These are phyloP conservation scores for Dorcoceras hygrometricum DNA, from an alignment of 257 asterid species.

Conservation along the genomic window DNA sequence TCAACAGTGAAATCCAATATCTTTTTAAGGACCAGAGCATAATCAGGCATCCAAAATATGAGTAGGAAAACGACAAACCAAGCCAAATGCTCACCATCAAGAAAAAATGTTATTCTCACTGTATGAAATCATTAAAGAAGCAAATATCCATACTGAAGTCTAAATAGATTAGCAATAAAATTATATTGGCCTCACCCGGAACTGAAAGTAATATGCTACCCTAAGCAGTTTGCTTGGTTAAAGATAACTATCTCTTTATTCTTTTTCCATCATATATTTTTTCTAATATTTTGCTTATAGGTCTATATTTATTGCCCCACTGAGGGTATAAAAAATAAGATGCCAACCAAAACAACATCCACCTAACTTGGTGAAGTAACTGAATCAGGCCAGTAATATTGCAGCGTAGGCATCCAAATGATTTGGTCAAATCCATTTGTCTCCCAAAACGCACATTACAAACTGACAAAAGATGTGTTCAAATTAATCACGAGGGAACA, in stretches of 20 bases:
- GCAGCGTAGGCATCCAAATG: not conserved
- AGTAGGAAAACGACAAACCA: not conserved
- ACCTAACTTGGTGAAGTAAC: not conserved
- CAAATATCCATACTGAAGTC: not conserved
- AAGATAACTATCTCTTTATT: not conserved
- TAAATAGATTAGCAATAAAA: not conserved
- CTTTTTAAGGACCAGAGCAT: not conserved
- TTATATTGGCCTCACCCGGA: not conserved
- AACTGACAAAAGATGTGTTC: not conserved
- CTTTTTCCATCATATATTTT: not conserved
- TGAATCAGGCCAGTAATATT: not conserved
- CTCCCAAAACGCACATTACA: not conserved
- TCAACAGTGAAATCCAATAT: not conserved
- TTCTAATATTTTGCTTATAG: not conserved
- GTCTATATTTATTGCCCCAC: not conserved
- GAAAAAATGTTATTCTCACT: not conserved
- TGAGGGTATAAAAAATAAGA: not conserved
- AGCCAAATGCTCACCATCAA: not conserved
- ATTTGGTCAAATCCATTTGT: slow-evolving; percentile 1
- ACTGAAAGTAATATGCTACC: not conserved
- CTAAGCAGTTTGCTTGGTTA: not conserved
- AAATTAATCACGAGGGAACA: slow-evolving; percentile 7
- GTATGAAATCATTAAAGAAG: not conserved
- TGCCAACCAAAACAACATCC: not conserved
- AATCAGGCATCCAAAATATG: not conserved